Conservation (phyloP, 2,329 filamentous ascomycete species). For the Rutstroemia sp. region DNA sequence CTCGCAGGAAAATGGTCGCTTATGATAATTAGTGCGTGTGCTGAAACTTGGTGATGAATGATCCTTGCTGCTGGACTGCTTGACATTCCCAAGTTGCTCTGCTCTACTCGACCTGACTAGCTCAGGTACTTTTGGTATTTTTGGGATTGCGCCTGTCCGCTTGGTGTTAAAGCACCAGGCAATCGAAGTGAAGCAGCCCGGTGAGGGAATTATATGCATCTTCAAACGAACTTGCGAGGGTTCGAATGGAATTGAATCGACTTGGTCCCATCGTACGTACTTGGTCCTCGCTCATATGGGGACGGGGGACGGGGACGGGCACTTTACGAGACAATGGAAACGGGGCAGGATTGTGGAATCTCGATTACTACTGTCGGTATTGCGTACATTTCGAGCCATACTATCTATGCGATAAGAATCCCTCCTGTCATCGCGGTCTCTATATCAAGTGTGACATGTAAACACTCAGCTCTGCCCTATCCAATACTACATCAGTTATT, state of each 20-base stretch:
- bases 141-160: too few relatives aligned
- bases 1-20: not conserved
- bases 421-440: not conserved
- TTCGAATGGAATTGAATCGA: not conserved
- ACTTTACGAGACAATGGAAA: not conserved
- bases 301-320: not conserved
- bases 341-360: not conserved
- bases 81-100: not conserved
- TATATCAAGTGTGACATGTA: not conserved
- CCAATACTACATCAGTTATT: not conserved
- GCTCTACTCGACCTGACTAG: not conserved
- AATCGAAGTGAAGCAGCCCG: not conserved
- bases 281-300: not conserved
- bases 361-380: not conserved
- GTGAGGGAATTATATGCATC: not conserved
- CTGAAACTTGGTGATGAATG: constrained; percentile 4
- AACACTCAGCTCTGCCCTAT: not conserved
- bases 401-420: not conserved
- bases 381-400: not conserved
- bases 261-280: not conserved
- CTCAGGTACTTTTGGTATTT: not conserved
- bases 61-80: not conserved
- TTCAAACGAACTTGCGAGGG: not conserved
- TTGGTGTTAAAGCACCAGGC: not conserved
- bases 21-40: not conserved